Evolutionary conservation across 371 early-diverging fungal genomes (phyloP).

Genomic region (Zychaea mexicana): DNA sequence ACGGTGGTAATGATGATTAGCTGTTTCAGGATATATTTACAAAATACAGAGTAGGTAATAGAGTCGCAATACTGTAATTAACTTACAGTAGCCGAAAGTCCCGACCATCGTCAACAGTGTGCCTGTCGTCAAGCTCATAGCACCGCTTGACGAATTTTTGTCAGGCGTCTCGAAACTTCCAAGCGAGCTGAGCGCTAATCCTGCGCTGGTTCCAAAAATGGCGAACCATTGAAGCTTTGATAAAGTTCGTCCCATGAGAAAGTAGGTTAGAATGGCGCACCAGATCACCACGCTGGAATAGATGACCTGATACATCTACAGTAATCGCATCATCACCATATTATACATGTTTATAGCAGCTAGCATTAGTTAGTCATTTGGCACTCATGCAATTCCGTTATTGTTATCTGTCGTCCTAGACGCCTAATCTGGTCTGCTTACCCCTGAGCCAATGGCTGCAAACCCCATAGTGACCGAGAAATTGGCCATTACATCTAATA

Average conservation of each 20-base stretch:
- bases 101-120: slow-evolving; percentile 58
- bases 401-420: too few species aligned
- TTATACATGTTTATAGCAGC: too few species aligned
- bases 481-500: slow-evolving; percentile 71
- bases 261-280: slow-evolving; percentile 71
- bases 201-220: slow-evolving; percentile 68
- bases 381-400: too few species aligned
- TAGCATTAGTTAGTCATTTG: too few species aligned
- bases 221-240: slow-evolving; percentile 64
- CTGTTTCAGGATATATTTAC: neutral
- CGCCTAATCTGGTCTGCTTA: slow-evolving; percentile 29
- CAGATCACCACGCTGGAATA: slow-evolving; percentile 78
- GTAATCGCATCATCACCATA: too few species aligned
- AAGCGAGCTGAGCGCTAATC: slow-evolving; percentile 61
- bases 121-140: slow-evolving; percentile 41
- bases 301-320: slow-evolving; percentile 78
- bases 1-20: neutral
- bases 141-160: neutral
- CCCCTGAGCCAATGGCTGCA: slow-evolving; percentile 76
- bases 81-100: slow-evolving; percentile 59
- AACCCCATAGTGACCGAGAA: slow-evolving; percentile 73
- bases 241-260: slow-evolving; percentile 61
- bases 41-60: too few species aligned
- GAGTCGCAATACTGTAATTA: neutral
- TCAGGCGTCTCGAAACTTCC: slow-evolving; percentile 10